Percentiles rank a stretch among this genome's conserved stretches.
phyloP scores from a whole-genome alignment of 805 yeast species.

The Candida vaughaniae region DNA sequence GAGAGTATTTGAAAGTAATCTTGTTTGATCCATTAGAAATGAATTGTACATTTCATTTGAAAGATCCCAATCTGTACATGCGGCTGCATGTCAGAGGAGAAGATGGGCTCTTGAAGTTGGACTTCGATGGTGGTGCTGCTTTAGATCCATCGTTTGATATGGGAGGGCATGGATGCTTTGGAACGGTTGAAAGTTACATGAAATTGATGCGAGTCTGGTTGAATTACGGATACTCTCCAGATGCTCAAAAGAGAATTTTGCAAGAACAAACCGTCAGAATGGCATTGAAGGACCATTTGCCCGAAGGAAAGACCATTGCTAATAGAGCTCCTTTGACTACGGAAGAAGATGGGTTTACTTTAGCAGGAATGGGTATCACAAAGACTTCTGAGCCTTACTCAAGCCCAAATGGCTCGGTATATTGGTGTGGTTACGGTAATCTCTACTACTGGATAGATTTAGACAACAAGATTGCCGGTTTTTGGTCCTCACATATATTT shows the following conservation, averaged over 20 bases:
- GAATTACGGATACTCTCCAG: slow-evolving; percentile 39
- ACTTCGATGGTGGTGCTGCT: slow-evolving; percentile 9
- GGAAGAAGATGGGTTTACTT: slow-evolving; percentile 30
- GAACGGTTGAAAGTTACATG: slow-evolving; percentile 36
- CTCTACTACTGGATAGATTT: slow-evolving; percentile 41
- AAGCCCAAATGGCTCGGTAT: slow-evolving; percentile 32
- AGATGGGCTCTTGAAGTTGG: slow-evolving; percentile 9
- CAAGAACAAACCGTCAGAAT: slow-evolving; percentile 26
- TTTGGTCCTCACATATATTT: slow-evolving; percentile 38
- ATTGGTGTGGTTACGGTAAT: slow-evolving; percentile 43
- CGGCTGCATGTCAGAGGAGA: slow-evolving; percentile 17
- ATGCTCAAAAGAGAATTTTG: slow-evolving; percentile 29
- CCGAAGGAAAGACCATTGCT: slow-evolving; percentile 20
- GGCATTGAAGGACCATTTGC: slow-evolving; percentile 34
- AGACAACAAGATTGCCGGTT: slow-evolving; percentile 36
- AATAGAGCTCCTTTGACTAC: slow-evolving; percentile 16
- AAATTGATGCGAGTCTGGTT: slow-evolving; percentile 40
- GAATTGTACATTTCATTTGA: slow-evolving; percentile 25
- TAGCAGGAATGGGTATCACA: slow-evolving; percentile 34
- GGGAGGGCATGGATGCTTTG: slow-evolving; percentile 46
- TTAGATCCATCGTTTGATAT: slow-evolving; percentile 30
- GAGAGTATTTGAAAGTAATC: slow-evolving; percentile 28
- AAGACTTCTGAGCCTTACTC: slow-evolving; percentile 28
- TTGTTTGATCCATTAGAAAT: slow-evolving; percentile 37
- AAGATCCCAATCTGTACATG: slow-evolving; percentile 13